These are phyloP conservation scores for Davidsoniella australis DNA, from an alignment of 2,329 filamentous ascomycete species.

Conservation along the genomic window DNA sequence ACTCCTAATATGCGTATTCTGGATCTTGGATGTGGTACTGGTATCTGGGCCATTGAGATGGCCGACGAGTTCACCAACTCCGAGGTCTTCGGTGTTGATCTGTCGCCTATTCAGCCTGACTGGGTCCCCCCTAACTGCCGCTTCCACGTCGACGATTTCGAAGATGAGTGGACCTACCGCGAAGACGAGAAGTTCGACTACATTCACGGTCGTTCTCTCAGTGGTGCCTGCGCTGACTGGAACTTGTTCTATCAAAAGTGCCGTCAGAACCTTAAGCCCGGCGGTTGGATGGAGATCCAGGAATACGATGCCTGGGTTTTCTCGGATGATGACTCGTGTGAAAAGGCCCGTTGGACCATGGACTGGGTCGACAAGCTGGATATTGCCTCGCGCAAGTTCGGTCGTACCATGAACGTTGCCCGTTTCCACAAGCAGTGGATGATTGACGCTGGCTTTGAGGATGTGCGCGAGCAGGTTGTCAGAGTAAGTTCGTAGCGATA, in stretches of 20 bases:
- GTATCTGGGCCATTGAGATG: constrained; percentile 34
- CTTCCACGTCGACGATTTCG: constrained; percentile 49
- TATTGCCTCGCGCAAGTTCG: constrained; percentile 21
- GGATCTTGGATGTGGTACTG: constrained; percentile 43
- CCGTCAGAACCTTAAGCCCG: constrained; percentile 19
- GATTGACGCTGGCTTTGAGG: constrained; percentile 22
- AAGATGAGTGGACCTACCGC: constrained; percentile 28
- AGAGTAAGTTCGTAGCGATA: constrained; percentile 15
- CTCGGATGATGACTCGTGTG: constrained; percentile 23
- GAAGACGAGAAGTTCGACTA: constrained; percentile 23
- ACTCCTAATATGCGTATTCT: constrained; percentile 26
- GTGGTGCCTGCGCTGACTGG: constrained; percentile 20
- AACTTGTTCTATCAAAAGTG: constrained; percentile 19
- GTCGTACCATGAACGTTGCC: constrained; percentile 24
- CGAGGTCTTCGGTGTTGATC: constrained; percentile 31
- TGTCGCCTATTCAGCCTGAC: constrained; percentile 40
- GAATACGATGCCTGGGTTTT: constrained; percentile 24
- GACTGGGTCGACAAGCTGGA: constrained; percentile 24
- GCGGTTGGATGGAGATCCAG: constrained; percentile 24
- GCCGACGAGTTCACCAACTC: constrained; percentile 27
- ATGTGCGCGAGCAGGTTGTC: constrained; percentile 19
- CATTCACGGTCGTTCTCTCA: constrained; percentile 16
- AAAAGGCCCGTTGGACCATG: constrained; percentile 23
- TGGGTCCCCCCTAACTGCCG: constrained; percentile 44
- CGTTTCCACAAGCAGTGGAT: constrained; percentile 23